Base-by-base conservation (phyloP, 371 early-diverging fungal species). In the Mortierella sp. region DNA sequence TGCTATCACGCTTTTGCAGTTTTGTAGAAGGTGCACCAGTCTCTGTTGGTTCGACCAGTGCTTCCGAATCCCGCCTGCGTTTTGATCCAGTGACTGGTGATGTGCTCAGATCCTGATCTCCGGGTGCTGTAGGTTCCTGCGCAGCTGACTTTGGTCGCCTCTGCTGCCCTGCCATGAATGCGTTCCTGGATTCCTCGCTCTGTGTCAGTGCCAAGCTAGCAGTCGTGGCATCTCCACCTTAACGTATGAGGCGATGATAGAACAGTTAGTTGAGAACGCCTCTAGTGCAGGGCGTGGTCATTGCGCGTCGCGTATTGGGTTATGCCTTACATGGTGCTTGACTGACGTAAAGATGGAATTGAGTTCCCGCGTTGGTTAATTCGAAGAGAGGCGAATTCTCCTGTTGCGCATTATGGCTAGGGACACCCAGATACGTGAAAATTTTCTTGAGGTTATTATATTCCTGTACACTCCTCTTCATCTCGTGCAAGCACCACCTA, bases 201-300 rank as follows among this genome's bases (percentile, higher is more conserved):
- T 96, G 91, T 2, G 71, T 51, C n/a, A 79, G 79, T 38, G 94
- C 92, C 24, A 95, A 84, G 46, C 91, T 89, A 2, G 85, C 83
- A 90, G 93, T 95, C 4, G 95, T 94, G 35, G 96, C 96, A 87
- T 96, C 96, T 12, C 96, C 96, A 83, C 95, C 95, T 94, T 87
- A 32, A 35, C 18, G 16, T 7, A 35, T 18, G 2, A 35, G 63
- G 38, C 35, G 63, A 16, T 29, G 63, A 16, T 29, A 21, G 21
- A 51, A 21, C 21, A 16, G 63, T 63, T 63, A 63, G 21, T 56
- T 56, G 58, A 27, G 48, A 46, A 12, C 48, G 48, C 48, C 11
- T 46, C 58, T 56, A 21, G 27, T 51, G 51, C 6, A 3, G 21
- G 51, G 14, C 3, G 27, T 7, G n/a, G n/a, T 11, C 56, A 56